Evolutionary conservation across 768 basidiomycete genomes (phyloP).

Genomic region (Tulasnella sp.): DNA sequence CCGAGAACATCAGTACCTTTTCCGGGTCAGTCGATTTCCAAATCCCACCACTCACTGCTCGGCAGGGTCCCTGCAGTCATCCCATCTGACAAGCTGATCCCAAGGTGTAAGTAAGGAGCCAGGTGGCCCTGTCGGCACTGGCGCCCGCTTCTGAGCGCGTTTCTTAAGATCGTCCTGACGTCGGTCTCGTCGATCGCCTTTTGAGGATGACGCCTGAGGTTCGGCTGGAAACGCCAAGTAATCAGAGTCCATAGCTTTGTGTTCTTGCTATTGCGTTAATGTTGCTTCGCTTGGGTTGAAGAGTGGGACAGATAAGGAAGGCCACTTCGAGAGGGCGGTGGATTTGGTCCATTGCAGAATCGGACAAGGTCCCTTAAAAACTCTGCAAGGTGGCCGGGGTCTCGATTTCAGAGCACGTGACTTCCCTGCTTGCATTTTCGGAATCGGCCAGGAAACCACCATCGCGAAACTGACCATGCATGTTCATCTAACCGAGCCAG

Average conservation of each 20-base stretch:
- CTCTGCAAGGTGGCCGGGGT: background rate
- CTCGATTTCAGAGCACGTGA: background rate
- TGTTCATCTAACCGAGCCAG: conserved; percentile 11
- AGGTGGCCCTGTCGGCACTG: background rate
- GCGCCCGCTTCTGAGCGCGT: background rate
- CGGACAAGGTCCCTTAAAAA: background rate
- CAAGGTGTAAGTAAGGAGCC: conserved; percentile 44
- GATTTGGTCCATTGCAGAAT: background rate
- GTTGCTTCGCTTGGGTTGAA: background rate
- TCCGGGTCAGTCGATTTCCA: background rate
- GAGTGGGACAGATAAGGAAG: background rate
- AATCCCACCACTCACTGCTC: conserved; percentile 52
- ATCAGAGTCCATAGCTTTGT: background rate
- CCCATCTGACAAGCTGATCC: conserved; percentile 60
- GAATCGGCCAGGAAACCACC: background rate
- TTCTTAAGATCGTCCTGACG: background rate
- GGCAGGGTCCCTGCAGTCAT: conserved; percentile 61
- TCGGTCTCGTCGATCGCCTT: background rate
- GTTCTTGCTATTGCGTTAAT: background rate
- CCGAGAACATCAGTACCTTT: background rate
- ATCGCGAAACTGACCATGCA: conserved; percentile 5
- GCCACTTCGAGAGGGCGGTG: background rate
- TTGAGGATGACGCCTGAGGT: background rate
- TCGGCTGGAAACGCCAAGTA: background rate
- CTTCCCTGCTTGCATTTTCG: background rate